Base-by-base conservation (phyloP, 257 asterid species). In the Capsicum pubescens region DNA sequence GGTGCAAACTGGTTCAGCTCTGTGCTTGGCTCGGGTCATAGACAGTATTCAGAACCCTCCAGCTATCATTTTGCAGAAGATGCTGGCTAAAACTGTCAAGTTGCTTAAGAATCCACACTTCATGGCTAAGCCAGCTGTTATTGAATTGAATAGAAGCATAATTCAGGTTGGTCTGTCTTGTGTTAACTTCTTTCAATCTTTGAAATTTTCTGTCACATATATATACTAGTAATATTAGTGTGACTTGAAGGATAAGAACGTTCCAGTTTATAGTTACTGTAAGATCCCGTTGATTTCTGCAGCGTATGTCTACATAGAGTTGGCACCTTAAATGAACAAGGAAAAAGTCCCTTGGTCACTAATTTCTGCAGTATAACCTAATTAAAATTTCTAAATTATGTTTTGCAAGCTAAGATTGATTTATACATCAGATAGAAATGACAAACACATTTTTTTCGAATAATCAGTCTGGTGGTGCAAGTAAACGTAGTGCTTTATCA, bases 91-190 rank as follows among this genome's bases (percentile, higher is more conserved):
- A 90, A 94, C 97, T 84, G 88, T 89, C 12, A 96, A 94, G 88
- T 87, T 94, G 90, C 93, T 93, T 81, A 96, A 96, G 90, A 94
- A 90, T 90, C 97, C 97, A 56, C 98, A 96, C 84, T 96, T 93
- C 91, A 91, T 92, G 98, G 99, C 97, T 61, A 96, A 96, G 82
- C 99, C 99, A 52, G 98, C 98, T 10, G 92, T 93, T 86, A 86
- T 96, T 82, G 98, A 96, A 85, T 91, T 96, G 91, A 96, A 92
- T 85, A 90, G 96, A 88, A 96, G 99, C 87, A 94, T 96, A 80
- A 90, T 94, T 91, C 91, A 93, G 95, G 99, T 94, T 54, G 71
- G 88, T 85, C 48, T 8, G 52, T 76, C 63, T 26, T 76, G 26
- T 52, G 8, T 32, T 4, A 8, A 54, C 13, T 77, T 77, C 48